Evolutionary conservation across 1,284 basidiomycete species (phyloP).

Genomic region (Cystobasidiaceae sp.): DNA sequence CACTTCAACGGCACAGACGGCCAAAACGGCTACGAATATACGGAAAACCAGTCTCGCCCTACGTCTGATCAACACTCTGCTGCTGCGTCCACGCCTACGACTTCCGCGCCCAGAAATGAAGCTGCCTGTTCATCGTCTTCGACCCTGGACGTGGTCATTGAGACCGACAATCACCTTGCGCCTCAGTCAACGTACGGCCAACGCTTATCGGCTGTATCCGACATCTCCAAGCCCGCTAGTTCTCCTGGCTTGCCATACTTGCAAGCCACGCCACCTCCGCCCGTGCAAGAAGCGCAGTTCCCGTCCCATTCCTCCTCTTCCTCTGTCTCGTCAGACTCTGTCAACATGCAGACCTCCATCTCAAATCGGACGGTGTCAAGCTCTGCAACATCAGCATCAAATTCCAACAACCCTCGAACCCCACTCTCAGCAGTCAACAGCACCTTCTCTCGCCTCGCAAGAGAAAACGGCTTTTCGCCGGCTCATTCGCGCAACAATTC

Average conservation of each 20-base stretch:
- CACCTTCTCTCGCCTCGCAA: no score
- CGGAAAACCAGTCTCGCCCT: no score
- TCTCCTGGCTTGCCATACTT: constrained; percentile 15
- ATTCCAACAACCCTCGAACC: background rate
- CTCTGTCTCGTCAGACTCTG: background rate
- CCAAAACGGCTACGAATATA: no score
- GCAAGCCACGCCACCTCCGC: constrained; percentile 2
- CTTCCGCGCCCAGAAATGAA: no score
- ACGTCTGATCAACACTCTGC: no score
- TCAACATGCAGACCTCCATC: background rate
- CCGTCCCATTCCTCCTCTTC: background rate
- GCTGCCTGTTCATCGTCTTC: no score
- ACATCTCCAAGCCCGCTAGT: background rate
- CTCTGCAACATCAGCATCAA: background rate
- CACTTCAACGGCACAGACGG: no score
- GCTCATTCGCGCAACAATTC: background rate
- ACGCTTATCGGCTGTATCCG: background rate
- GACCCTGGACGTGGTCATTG: no score
- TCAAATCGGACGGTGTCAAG: background rate
- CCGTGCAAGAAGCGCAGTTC: background rate
- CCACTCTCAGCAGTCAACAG: background rate
- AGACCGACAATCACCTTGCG: no score
- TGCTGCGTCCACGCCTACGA: no score
- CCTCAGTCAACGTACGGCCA: no score
- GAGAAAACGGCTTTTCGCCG: background rate